Percentiles rank a stretch among this genome's conserved stretches.
These are phyloP conservation scores for Cryphonectria radicalis DNA, from an alignment of 2,329 filamentous ascomycete species.

Conservation along the genomic window DNA sequence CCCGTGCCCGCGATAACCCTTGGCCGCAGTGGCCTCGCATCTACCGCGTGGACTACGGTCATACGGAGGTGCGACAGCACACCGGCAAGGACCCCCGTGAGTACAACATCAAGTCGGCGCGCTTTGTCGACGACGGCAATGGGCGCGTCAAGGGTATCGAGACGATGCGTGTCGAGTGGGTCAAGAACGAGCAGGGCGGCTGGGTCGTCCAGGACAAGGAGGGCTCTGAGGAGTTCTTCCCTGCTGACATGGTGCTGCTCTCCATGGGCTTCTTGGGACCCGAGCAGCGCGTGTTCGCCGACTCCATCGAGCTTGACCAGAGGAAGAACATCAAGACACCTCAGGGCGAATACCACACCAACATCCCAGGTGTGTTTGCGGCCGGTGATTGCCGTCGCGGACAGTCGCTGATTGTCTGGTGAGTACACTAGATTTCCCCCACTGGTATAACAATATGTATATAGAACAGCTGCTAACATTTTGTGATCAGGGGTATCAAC, in stretches of 20 bases:
- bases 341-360: slow-evolving; percentile 85
- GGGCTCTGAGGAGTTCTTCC: slow-evolving; percentile 93
- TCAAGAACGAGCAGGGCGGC: slow-evolving; percentile 82
- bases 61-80: slow-evolving; percentile 93
- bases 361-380: slow-evolving; percentile 85
- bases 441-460: slow-evolving; percentile 11
- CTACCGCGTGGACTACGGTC: slow-evolving; percentile 97
- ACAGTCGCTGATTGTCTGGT: slow-evolving; percentile 96
- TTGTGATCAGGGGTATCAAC: slow-evolving; percentile 78
- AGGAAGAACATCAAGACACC: slow-evolving; percentile 97
- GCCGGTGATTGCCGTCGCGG: slow-evolving; percentile 94
- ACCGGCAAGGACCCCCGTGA: slow-evolving; percentile 95
- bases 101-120: slow-evolving; percentile 98
- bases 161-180: slow-evolving; percentile 95
- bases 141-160: slow-evolving; percentile 95
- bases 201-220: slow-evolving; percentile 99
- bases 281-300: slow-evolving; percentile 81
- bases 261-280: slow-evolving; percentile 98
- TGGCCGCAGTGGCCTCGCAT: slow-evolving; percentile 99
- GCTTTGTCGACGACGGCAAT: slow-evolving; percentile 87
- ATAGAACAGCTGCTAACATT: slow-evolving; percentile 40
- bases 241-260: slow-evolving; percentile 88
- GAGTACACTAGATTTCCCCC: slow-evolving; percentile 45
- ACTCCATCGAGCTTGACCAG: slow-evolving; percentile 87
- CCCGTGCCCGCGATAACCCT: slow-evolving; percentile 92